phyloP scores from a whole-genome alignment of 345 rosid genomes.

The Streptanthus diversifolius region DNA sequence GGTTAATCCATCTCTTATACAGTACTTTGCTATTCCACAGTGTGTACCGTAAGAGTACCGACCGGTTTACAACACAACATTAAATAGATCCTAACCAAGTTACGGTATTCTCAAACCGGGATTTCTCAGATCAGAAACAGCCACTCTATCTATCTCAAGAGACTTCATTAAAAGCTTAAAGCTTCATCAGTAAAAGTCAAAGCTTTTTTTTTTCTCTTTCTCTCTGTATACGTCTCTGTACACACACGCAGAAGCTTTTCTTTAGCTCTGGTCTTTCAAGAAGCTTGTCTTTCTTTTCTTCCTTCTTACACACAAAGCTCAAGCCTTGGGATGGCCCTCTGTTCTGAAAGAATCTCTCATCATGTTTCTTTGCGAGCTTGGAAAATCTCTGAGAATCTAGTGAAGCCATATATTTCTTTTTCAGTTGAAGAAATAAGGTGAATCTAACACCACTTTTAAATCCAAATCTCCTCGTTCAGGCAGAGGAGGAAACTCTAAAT shows the following conservation, averaged over 20 bases:
- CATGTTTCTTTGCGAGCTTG: constrained; percentile 15
- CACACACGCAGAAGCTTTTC: constrained; percentile 13
- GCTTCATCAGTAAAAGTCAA: constrained; percentile 1
- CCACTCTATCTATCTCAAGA: not conserved
- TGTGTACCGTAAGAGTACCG: not conserved
- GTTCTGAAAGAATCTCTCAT: constrained; percentile 15
- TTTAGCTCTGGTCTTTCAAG: constrained; percentile 10
- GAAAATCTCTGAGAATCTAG: constrained; percentile 15
- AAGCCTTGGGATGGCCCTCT: constrained; percentile 22
- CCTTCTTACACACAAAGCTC: constrained; percentile 19
- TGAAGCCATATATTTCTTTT: constrained; percentile 16
- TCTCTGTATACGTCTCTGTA: constrained; percentile 17
- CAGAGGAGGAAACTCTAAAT: constrained; percentile 60
- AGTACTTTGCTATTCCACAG: constrained; percentile 3
- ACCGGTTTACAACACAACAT: constrained; percentile 22
- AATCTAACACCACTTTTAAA: constrained; percentile 64
- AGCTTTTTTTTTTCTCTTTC: not conserved
- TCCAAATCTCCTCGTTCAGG: constrained; percentile 93
- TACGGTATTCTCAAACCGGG: constrained; percentile 10
- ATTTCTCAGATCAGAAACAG: not conserved
- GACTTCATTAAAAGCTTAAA: constrained; percentile 5
- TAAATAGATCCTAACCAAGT: constrained; percentile 13
- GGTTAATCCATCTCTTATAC: constrained; percentile 5
- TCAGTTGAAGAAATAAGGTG: constrained; percentile 95
- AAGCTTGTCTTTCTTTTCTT: not conserved